Evolutionary conservation across 345 rosid genomes (phyloP).

Genomic region (Euphorbia tirucalli): DNA sequence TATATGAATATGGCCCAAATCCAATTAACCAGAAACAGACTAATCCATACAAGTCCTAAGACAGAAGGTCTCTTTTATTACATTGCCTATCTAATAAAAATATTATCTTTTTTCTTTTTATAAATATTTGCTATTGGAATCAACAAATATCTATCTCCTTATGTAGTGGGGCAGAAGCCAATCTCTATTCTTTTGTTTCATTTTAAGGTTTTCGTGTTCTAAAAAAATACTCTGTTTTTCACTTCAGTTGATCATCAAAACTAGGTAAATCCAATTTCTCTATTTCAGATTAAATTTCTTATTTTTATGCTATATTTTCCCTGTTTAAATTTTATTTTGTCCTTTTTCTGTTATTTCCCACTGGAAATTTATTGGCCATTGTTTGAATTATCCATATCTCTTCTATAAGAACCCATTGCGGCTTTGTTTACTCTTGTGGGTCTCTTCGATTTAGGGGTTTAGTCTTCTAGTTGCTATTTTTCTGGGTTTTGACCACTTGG

Average conservation of each 20-base stretch:
- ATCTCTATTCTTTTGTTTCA: neutral
- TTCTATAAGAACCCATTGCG: constrained; percentile 15
- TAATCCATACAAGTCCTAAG: neutral
- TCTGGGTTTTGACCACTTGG: constrained; percentile 27
- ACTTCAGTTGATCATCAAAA: constrained; percentile 27
- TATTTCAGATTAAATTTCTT: neutral
- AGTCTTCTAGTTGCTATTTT: constrained; percentile 14
- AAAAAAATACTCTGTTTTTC: constrained; percentile 19
- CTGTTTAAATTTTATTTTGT: constrained; percentile 2
- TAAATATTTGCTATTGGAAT: neutral
- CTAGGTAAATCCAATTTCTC: constrained; percentile 23
- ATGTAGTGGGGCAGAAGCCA: neutral
- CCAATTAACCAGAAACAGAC: no score
- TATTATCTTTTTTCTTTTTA: neutral
- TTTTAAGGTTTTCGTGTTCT: neutral
- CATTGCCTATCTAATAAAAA: neutral
- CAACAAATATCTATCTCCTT: neutral
- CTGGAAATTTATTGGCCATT: constrained; percentile 39
- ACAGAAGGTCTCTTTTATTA: neutral
- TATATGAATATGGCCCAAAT: no score
- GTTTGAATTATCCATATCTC: constrained; percentile 43
- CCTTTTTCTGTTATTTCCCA: constrained; percentile 1
- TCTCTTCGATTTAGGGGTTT: constrained; percentile 8
- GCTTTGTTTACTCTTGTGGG: constrained; percentile 12
- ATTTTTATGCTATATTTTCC: neutral